These are phyloP conservation scores for Raddia guianensis DNA, from an alignment of 176 grass and related monocot species.

Conservation along the genomic window DNA sequence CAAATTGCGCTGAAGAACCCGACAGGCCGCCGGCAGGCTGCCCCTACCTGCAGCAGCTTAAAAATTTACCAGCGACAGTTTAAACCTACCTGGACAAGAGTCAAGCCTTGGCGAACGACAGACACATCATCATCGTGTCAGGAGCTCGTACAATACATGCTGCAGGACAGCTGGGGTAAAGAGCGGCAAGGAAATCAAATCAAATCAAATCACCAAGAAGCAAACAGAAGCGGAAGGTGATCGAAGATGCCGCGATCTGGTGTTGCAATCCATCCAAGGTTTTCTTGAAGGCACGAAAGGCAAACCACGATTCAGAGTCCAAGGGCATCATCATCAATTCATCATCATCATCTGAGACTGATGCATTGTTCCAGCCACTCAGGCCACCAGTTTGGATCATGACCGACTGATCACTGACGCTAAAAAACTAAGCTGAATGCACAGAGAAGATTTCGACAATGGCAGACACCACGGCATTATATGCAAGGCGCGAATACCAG, in stretches of 20 bases:
- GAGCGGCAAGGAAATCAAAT: neutral
- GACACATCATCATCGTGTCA: neutral
- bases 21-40: neutral
- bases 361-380: neutral
- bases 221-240: neutral
- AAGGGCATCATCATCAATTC: slow-evolving; percentile 20
- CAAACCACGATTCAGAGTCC: slow-evolving; percentile 19
- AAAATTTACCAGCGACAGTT: too few species aligned
- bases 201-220: neutral
- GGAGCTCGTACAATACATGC: neutral
- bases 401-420: neutral
- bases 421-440: slow-evolving; percentile 30
- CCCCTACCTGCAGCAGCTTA: neutral
- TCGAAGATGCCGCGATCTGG: neutral
- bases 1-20: slow-evolving; percentile 4
- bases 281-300: neutral
- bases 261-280: slow-evolving; percentile 23
- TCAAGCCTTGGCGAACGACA: too few species aligned
- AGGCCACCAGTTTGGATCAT: slow-evolving; percentile 24
- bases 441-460: slow-evolving; percentile 18
- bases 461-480: slow-evolving; percentile 1
- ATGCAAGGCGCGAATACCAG: slow-evolving; percentile 9
- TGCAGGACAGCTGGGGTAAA: neutral
- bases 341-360: neutral
- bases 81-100: too few species aligned